Conservation (phyloP, 352 stramenopile species). For the Pythium aristosporum region DNA sequence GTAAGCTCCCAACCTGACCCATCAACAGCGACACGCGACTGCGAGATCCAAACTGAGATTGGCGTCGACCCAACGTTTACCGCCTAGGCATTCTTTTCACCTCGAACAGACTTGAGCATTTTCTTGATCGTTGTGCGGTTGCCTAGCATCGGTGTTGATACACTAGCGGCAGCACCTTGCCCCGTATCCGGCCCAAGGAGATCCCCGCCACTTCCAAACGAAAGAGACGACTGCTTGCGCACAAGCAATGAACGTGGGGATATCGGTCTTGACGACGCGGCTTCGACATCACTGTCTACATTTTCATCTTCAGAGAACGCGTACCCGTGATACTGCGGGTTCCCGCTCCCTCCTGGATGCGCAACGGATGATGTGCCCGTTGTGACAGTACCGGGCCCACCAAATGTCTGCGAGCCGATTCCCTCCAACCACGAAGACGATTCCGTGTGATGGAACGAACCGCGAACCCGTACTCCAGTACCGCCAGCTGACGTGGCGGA, state of each 20-base stretch:
- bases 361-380: background rate
- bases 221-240: constrained; percentile 16
- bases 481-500: constrained; percentile 19
- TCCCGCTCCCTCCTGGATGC: background rate
- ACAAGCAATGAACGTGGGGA: constrained; percentile 8
- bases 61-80: background rate
- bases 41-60: constrained; percentile 24
- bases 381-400: background rate
- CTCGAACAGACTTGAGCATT: constrained; percentile 76
- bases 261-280: constrained; percentile 22
- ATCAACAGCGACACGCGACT: constrained; percentile 3
- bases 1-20: background rate
- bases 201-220: constrained; percentile 15
- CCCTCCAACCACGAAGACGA: constrained; percentile 18
- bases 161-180: background rate
- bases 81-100: constrained; percentile 59
- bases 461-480: constrained; percentile 51
- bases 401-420: background rate
- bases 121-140: constrained; percentile 52
- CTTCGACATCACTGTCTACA: constrained; percentile 63
- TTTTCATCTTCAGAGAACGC: constrained; percentile 81
- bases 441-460: constrained; percentile 45
- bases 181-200: background rate
- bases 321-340: constrained; percentile 64
- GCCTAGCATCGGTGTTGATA: constrained; percentile 6